A percentile compares a stretch with the other conserved stretches of the same genome.
phyloP scores from a whole-genome alignment of 768 basidiomycete genomes.

The Hericium rajendrae region DNA sequence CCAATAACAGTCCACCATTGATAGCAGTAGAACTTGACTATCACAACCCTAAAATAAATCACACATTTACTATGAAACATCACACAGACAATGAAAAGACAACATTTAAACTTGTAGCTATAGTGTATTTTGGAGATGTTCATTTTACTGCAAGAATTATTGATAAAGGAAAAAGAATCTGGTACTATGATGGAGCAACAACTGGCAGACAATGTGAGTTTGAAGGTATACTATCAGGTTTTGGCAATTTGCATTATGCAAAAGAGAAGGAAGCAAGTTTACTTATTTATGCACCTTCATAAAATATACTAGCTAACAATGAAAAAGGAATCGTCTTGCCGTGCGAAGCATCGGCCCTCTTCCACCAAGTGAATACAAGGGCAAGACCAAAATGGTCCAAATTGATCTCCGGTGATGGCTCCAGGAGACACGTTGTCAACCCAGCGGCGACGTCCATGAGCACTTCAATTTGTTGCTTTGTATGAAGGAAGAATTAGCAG shows the following conservation, averaged over 20 bases:
- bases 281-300: not conserved
- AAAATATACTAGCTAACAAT: not conserved
- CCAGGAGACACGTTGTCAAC: no score
- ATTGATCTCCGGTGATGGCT: no score
- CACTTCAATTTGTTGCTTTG: no score
- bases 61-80: not conserved
- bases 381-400: no score
- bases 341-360: not conserved
- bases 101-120: conserved; percentile 7
- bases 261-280: not conserved
- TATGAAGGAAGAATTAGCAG: no score
- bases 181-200: conserved; percentile 19
- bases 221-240: not conserved
- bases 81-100: not conserved
- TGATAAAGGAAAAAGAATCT: conserved; percentile 9
- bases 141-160: conserved; percentile 18
- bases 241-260: not conserved
- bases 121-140: conserved; percentile 15
- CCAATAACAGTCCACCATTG: not conserved
- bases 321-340: not conserved
- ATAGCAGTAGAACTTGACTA: not conserved
- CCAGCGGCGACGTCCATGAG: no score
- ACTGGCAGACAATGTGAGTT: not conserved
- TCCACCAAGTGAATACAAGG: not conserved
- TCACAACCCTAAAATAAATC: not conserved